These are phyloP conservation scores for Fraxinus americana DNA, from an alignment of 257 asterid species.

Conservation along the genomic window DNA sequence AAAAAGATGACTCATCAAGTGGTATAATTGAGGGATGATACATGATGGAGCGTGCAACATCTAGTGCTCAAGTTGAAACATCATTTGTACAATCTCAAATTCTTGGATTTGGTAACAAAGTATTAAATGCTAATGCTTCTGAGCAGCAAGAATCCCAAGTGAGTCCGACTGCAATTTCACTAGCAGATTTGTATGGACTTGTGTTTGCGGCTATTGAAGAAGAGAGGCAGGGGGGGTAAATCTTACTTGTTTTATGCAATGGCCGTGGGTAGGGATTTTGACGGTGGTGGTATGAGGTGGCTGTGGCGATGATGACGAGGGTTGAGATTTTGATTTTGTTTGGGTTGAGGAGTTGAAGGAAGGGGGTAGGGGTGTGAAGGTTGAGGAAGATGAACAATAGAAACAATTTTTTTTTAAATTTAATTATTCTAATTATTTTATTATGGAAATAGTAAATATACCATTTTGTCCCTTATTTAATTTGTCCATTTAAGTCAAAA, in stretches of 20 bases:
- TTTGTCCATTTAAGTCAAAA: no score
- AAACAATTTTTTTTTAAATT: no score
- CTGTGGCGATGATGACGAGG: no score
- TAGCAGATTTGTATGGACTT: conserved; percentile 29
- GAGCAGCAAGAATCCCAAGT: conserved; percentile 50
- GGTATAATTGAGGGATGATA: conserved; percentile 39
- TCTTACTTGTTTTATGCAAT: conserved; percentile 46
- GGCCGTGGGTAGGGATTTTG: no score
- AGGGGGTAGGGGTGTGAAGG: no score
- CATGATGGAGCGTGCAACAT: conserved; percentile 34
- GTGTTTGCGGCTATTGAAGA: conserved; percentile 82
- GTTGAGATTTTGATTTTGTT: no score
- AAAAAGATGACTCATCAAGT: conserved; percentile 34
- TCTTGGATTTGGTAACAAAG: conserved; percentile 39
- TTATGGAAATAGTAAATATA: no score
- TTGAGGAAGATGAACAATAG: no score
- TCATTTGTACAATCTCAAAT: conserved; percentile 47
- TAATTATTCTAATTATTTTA: no score
- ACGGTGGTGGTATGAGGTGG: no score
- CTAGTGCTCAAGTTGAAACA: conserved; percentile 42
- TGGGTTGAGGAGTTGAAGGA: no score
- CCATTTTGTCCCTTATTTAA: no score
- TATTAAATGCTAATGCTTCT: conserved; percentile 49
- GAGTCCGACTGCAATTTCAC: conserved; percentile 57
- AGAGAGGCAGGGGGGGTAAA: conserved; percentile 80